Base-by-base conservation (phyloP, 176 grass and related monocot species). In the Leersia perrieri region DNA sequence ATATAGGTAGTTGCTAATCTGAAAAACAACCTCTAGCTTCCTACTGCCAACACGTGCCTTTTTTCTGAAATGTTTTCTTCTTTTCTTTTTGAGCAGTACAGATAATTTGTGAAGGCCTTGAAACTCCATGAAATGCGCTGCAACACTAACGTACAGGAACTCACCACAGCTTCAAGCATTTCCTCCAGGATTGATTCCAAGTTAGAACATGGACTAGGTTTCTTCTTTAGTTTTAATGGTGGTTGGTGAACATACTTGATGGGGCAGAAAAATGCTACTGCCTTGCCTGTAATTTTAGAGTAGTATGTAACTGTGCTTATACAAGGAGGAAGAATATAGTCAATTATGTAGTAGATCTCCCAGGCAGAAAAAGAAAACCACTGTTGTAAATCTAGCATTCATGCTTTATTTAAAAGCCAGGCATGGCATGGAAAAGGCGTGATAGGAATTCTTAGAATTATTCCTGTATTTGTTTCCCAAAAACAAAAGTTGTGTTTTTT, bases 1-100 rank as follows among this genome's bases (percentile, higher is more conserved):
- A 88, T 81, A 67, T 84, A 71, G 31, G 64, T 72, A 76, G 33
- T 85, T 57, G 8, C 15, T 76, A 71, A 76, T 41, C 30, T 34
- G 7, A 25, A 38, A 35, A 74, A 33, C 25, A 26, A 33, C 41
- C 39, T 41, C 8, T 47, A 25, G 32, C 23, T 83, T 72, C 34
- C 60, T 7, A 45, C 42, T 88, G 74, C 34, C 5, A 25, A 40
- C 34, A 28, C 11, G 32, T 70, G 25, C 23, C 36, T 53, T 57
- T 68, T 67, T 51, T 41, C 70, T 62, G 69, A 75, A 69, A 5
- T 18, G 49, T 75, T 69, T 60, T 67, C 18, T 22, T 68, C n/a
- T n/a, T n/a, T n/a, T n/a, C n/a, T n/a, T 47, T 63, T 65, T 15
- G 69, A 42, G 47, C 75, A 73, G 63, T 51, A 35, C 53, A 11